These are phyloP conservation scores for Hanseniaspora lachancei DNA, from an alignment of 805 yeast genomes.

Conservation along the genomic window DNA sequence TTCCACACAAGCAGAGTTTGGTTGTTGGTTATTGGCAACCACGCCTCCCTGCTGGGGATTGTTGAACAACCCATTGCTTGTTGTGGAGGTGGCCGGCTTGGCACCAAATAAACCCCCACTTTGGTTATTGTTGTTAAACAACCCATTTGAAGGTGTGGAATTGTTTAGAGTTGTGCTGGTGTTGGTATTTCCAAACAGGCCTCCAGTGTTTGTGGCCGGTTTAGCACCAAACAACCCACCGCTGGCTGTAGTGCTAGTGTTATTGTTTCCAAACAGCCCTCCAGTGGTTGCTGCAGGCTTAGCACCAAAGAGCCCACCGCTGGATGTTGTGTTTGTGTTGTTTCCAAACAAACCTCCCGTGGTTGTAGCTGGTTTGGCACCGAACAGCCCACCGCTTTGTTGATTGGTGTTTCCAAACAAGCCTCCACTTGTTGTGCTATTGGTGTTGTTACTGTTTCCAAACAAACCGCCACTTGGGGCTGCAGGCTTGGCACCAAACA, in stretches of 20 bases:
- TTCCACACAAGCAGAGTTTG: conserved; percentile 12
- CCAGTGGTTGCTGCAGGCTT: conserved; percentile 21
- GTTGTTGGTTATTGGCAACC: conserved; percentile 26
- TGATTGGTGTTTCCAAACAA: conserved; percentile 31
- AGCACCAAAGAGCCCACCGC: conserved; percentile 22
- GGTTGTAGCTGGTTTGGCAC: conserved; percentile 13
- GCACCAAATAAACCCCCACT: conserved; percentile 25
- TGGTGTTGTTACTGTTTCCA: conserved; percentile 17
- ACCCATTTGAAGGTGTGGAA: conserved; percentile 16
- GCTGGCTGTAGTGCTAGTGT: conserved; percentile 22
- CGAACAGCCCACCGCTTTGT: conserved; percentile 17
- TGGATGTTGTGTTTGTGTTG: conserved; percentile 11
- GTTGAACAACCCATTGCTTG: conserved; percentile 17
- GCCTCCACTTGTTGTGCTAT: conserved; percentile 24
- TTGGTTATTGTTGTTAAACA: conserved; percentile 29
- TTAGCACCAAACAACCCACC: conserved; percentile 23
- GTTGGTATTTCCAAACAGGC: conserved; percentile 27
- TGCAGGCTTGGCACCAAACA: conserved; percentile 21
- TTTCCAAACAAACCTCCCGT: conserved; percentile 19
- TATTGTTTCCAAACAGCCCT: conserved; percentile 30
- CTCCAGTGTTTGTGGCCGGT: conserved; percentile 21
- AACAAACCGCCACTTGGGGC: conserved; percentile 22
- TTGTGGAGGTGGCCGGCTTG: conserved; percentile 20
- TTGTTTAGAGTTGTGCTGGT: conserved; percentile 23
- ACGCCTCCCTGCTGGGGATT: conserved; percentile 13